A percentile compares a stretch with the other conserved stretches of the same genome.
phyloP scores from a whole-genome alignment of 192 early-diverging fungal genomes.

The Rhizophagus clarus region DNA sequence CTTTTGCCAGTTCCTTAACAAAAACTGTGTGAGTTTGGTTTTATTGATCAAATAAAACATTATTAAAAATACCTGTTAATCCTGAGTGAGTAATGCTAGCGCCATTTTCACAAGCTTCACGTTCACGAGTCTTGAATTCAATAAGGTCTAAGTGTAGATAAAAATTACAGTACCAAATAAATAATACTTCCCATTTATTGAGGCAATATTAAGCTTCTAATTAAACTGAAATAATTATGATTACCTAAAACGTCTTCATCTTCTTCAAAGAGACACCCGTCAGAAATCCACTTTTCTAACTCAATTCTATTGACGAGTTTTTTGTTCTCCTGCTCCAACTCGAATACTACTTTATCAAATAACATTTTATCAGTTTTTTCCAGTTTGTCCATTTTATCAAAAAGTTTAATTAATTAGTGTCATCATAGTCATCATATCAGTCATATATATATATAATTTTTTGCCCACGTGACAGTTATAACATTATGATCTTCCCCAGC shows the following conservation, averaged over 20 bases:
- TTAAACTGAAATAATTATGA: not conserved
- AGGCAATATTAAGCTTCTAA: not conserved
- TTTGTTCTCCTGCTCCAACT: not conserved
- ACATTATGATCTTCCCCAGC: too few relatives aligned
- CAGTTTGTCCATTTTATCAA: not conserved
- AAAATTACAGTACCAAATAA: slow-evolving; percentile 4
- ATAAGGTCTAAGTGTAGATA: not conserved
- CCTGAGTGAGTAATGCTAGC: not conserved
- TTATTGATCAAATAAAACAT: slow-evolving; percentile 2
- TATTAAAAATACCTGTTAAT: not conserved
- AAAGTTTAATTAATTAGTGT: too few relatives aligned
- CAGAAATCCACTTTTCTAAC: not conserved
- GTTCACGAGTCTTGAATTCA: not conserved
- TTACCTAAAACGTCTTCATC: not conserved
- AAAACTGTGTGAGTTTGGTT: not conserved
- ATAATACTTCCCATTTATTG: not conserved
- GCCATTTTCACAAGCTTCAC: not conserved
- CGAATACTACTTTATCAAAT: not conserved
- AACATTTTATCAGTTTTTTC: not conserved
- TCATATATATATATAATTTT: too few relatives aligned
- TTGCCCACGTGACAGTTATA: too few relatives aligned
- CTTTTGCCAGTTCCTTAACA: not conserved
- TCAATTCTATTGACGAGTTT: not conserved
- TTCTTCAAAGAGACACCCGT: not conserved
- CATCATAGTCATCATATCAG: too few relatives aligned